Percentiles rank a stretch among this genome's conserved stretches.
phyloP scores from a whole-genome alignment of 371 early-diverging fungal species.

The Rhizopus stolonifer region DNA sequence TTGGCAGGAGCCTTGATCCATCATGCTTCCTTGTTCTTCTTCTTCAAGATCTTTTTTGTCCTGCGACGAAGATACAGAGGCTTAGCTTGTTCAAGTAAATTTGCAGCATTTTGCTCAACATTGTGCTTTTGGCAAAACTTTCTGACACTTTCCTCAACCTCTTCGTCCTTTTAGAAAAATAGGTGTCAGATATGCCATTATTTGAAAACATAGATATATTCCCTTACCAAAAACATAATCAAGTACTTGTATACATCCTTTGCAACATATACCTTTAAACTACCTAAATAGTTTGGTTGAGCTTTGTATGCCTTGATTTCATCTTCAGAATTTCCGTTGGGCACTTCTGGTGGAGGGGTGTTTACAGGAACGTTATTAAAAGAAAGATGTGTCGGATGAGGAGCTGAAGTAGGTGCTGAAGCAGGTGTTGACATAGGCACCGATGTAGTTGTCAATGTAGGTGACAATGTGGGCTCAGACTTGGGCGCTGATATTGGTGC shows the following conservation, averaged over 20 bases:
- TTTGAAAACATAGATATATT: too few species aligned
- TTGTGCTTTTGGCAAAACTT: neutral
- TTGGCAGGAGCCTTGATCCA: neutral
- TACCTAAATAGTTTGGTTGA: neutral
- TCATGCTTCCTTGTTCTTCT: neutral
- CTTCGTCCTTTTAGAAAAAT: neutral
- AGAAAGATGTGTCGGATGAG: too few species aligned
- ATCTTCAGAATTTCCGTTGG: neutral
- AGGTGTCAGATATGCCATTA: too few species aligned
- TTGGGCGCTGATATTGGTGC: too few species aligned
- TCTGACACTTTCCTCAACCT: neutral
- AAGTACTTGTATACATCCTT: neutral
- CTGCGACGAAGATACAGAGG: neutral
- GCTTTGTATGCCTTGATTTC: neutral
- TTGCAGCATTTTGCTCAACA: neutral
- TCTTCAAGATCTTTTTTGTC: slow-evolving; percentile 1
- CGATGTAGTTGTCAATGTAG: too few species aligned
- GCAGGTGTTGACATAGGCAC: too few species aligned
- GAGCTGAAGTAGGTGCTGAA: too few species aligned
- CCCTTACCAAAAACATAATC: neutral
- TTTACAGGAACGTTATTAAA: too few species aligned
- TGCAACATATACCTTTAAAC: neutral
- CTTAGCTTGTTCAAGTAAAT: neutral
- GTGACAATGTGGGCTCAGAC: too few species aligned
- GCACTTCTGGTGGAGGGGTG: too few species aligned